Percentiles rank a stretch among this genome's conserved stretches.
Conservation (phyloP, 164 flowering plant genomes). For the Protea cynaroides region DNA sequence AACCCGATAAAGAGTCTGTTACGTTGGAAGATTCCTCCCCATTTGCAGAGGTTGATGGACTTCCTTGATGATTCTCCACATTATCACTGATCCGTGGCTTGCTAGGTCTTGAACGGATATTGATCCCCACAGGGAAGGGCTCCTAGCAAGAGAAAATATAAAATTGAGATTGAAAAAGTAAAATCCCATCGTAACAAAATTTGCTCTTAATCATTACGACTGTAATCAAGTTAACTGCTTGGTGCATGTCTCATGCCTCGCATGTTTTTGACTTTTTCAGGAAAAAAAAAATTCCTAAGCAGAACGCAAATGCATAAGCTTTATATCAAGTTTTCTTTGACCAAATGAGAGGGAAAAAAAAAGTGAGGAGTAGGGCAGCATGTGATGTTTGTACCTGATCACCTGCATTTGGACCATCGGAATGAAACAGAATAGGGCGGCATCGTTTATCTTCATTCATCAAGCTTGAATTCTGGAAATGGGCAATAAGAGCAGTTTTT, state of each 20-base stretch:
- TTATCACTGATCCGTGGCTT: conserved; percentile 29
- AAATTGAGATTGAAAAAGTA: no score
- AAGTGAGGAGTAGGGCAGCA: no score
- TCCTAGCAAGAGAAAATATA: conserved; percentile 35
- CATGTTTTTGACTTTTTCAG: no score
- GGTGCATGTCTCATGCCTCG: no score
- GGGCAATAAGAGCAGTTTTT: conserved; percentile 75
- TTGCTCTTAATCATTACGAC: no score
- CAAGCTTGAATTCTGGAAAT: conserved; percentile 91
- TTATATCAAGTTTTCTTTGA: no score
- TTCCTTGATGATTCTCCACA: conserved; percentile 51
- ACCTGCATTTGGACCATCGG: conserved; percentile 91
- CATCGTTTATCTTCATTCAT: conserved; percentile 95
- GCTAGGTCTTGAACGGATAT: conserved; percentile 49
- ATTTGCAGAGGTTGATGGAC: conserved; percentile 30
- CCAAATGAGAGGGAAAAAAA: no score
- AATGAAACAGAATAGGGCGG: conserved; percentile 81
- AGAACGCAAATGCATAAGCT: no score
- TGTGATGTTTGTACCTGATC: conserved; percentile 46
- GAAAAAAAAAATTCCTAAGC: no score
- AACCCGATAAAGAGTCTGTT: conserved; percentile 39
- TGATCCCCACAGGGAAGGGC: conserved; percentile 84
- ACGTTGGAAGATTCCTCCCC: conserved; percentile 43
- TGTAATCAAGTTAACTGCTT: no score
- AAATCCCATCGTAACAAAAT: no score